These are phyloP conservation scores for Stemphylium vesicarium DNA, from an alignment of 2,329 filamentous ascomycete species.

Conservation along the genomic window DNA sequence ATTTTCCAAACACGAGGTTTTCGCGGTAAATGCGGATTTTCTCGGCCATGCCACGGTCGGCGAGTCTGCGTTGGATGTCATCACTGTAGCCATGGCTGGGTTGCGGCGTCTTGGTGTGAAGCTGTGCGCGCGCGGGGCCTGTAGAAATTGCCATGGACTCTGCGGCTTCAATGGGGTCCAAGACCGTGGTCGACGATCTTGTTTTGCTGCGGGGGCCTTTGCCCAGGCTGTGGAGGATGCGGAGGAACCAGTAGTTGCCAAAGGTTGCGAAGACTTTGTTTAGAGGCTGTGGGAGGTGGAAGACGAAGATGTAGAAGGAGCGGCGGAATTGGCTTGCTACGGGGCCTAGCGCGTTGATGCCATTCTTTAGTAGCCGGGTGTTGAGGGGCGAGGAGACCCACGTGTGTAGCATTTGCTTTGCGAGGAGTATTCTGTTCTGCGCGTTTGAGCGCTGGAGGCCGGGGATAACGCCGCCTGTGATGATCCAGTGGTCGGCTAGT, in stretches of 20 bases:
- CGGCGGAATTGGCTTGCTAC: slow-evolving; percentile 56
- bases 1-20: slow-evolving; percentile 52
- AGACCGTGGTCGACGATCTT: slow-evolving; percentile 6
- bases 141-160: slow-evolving; percentile 59
- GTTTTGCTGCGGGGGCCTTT: slow-evolving; percentile 34
- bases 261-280: slow-evolving; percentile 54
- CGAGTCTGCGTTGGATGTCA: slow-evolving; percentile 49
- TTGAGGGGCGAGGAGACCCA: slow-evolving; percentile 55
- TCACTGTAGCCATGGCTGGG: slow-evolving; percentile 46
- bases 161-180: slow-evolving; percentile 41
- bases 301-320: slow-evolving; percentile 63
- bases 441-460: slow-evolving; percentile 53
- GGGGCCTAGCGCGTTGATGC: slow-evolving; percentile 53
- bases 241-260: slow-evolving; percentile 59
- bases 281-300: slow-evolving; percentile 57
- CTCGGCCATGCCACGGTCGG: slow-evolving; percentile 56
- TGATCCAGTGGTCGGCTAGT: slow-evolving; percentile 62
- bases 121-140: slow-evolving; percentile 58
- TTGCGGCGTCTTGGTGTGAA: slow-evolving; percentile 26
- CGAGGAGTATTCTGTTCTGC: slow-evolving; percentile 49
- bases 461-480: slow-evolving; percentile 59
- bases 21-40: slow-evolving; percentile 63
- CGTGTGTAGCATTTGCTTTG: slow-evolving; percentile 59
- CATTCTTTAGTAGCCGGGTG: slow-evolving; percentile 54
- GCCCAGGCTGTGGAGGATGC: slow-evolving; percentile 49